These are phyloP conservation scores for Verticillium klebahnii DNA, from an alignment of 2,329 filamentous ascomycete genomes.

Conservation along the genomic window DNA sequence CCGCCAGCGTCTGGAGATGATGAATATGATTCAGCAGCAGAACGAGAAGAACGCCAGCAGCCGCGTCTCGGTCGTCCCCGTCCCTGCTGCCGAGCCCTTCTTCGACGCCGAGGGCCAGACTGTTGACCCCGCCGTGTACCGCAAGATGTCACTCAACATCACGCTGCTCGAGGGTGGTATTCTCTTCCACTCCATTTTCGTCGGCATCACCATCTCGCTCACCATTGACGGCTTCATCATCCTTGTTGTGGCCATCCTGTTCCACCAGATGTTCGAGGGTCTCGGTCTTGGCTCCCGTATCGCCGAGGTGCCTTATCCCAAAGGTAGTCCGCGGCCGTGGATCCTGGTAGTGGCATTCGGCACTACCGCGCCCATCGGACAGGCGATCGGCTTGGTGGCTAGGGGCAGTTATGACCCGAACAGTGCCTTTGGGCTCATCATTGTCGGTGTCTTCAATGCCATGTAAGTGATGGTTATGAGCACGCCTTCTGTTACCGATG, in stretches of 20 bases:
- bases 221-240: constrained; percentile 63
- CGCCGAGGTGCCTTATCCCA: constrained; percentile 58
- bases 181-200: constrained; percentile 73
- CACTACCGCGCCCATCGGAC: constrained; percentile 73
- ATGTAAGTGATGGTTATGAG: constrained; percentile 38
- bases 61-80: constrained; percentile 18
- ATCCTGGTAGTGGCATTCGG: constrained; percentile 60
- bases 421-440: constrained; percentile 58
- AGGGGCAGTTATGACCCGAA: constrained; percentile 57
- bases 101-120: constrained; percentile 39
- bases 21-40: constrained; percentile 42
- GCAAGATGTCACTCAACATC: constrained; percentile 67
- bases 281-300: constrained; percentile 68
- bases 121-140: constrained; percentile 42
- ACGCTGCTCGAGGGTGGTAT: constrained; percentile 73
- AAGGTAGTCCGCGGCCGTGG: constrained; percentile 54
- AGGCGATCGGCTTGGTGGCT: constrained; percentile 60
- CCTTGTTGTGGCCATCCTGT: constrained; percentile 63
- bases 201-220: constrained; percentile 68
- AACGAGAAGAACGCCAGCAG: constrained; percentile 25
- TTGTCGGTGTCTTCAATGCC: constrained; percentile 62
- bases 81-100: constrained; percentile 25
- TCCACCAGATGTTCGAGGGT: constrained; percentile 67
- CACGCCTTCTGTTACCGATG: background rate
- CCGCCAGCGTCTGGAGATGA: constrained; percentile 54